phyloP scores from a whole-genome alignment of 2,329 filamentous ascomycete genomes.

The Penicillium sp. region DNA sequence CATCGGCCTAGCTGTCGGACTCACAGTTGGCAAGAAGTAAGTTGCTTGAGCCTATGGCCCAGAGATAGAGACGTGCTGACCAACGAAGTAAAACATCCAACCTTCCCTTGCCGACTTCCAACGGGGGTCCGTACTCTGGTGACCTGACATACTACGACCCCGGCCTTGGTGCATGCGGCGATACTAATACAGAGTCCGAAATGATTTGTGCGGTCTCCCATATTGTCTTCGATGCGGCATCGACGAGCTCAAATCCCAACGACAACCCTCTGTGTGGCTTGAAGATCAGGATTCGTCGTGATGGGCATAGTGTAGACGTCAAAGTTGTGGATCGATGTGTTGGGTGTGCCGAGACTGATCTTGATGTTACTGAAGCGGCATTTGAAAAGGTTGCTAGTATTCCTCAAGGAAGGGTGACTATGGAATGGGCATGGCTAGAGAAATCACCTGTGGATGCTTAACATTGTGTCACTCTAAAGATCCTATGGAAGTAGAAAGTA shows the following conservation, averaged over 20 bases:
- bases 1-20: conserved; percentile 27
- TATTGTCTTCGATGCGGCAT: conserved; percentile 63
- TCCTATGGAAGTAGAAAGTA: too few species aligned
- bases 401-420: conserved; percentile 48
- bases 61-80: neutral
- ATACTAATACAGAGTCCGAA: conserved; percentile 55
- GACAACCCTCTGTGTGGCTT: conserved; percentile 66
- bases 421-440: conserved; percentile 55
- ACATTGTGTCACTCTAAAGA: neutral
- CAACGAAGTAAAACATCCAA: conserved; percentile 11
- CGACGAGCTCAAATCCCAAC: conserved; percentile 58
- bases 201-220: conserved; percentile 67
- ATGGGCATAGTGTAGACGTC: conserved; percentile 59
- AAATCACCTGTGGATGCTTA: conserved; percentile 29
- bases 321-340: conserved; percentile 68
- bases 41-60: neutral
- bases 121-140: conserved; percentile 57
- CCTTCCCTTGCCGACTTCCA: conserved; percentile 29
- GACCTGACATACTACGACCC: conserved; percentile 71
- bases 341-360: conserved; percentile 50
- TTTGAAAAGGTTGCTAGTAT: conserved; percentile 50
- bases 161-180: conserved; percentile 69
- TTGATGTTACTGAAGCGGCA: conserved; percentile 52
- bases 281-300: conserved; percentile 62
- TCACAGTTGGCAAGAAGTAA: conserved; percentile 22